Evolutionary conservation across 805 yeast genomes (phyloP).

Genomic region (Starmera caribaea): DNA sequence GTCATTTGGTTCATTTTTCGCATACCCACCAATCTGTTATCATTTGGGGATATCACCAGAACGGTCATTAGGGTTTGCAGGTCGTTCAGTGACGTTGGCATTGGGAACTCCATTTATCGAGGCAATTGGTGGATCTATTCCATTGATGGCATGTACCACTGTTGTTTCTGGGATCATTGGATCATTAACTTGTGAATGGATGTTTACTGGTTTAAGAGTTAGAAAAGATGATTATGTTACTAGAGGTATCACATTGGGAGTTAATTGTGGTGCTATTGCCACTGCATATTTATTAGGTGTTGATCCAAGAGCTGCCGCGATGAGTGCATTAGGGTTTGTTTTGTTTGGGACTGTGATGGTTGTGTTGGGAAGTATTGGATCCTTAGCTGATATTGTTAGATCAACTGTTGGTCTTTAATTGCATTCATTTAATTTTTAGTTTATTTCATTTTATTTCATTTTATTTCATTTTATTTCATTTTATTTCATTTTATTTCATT

Average conservation of each 20-base stretch:
- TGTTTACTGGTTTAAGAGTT: conserved; percentile 36
- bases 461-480: too few species aligned
- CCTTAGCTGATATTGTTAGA: conserved; percentile 38
- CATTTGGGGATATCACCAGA: conserved; percentile 52
- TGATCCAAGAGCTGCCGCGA: conserved; percentile 76
- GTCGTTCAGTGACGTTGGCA: conserved; percentile 72
- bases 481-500: too few species aligned
- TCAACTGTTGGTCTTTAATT: conserved; percentile 35
- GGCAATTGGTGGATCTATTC: conserved; percentile 59
- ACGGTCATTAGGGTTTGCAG: conserved; percentile 65
- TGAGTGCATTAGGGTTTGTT: conserved; percentile 63
- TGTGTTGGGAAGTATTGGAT: conserved; percentile 50
- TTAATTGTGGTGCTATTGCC: conserved; percentile 76
- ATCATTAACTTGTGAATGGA: conserved; percentile 49
- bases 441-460: background rate
- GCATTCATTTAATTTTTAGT: too few species aligned
- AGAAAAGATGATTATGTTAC: conserved; percentile 60
- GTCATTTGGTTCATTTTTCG: conserved; percentile 48
- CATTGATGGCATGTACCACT: conserved; percentile 72
- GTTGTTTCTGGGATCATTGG: conserved; percentile 71
- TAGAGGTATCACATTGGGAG: conserved; percentile 67
- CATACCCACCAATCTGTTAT: conserved; percentile 62
- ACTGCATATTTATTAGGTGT: conserved; percentile 62
- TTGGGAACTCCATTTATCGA: conserved; percentile 65
- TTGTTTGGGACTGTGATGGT: conserved; percentile 69